Evolutionary conservation across 352 stramenopile genomes (phyloP).

Genomic region (Globisporangium paddicum): DNA sequence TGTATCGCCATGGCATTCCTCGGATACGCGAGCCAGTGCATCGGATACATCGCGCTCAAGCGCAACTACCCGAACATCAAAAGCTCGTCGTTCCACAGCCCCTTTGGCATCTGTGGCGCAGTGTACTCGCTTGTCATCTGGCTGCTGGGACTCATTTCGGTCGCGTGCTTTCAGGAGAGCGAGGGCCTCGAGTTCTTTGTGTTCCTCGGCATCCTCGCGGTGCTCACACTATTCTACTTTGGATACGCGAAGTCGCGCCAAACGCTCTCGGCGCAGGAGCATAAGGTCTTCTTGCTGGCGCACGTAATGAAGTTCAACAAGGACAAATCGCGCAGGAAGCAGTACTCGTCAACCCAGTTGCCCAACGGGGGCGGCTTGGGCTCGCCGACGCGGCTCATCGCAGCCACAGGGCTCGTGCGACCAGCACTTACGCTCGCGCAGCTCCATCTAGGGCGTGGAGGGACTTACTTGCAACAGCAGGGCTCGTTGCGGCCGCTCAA

Average conservation of each 20-base stretch:
- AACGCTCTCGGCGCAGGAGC: conserved; percentile 29
- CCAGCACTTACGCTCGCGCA: background rate
- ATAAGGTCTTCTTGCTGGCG: conserved; percentile 26
- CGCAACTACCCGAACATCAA: conserved; percentile 23
- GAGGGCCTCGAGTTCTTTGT: conserved; percentile 14
- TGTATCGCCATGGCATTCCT: conserved; percentile 28
- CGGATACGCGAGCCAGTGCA: conserved; percentile 24
- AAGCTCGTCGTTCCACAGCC: conserved; percentile 26
- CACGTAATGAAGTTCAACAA: conserved; percentile 29
- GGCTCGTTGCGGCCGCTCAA: background rate
- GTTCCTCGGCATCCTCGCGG: conserved; percentile 14
- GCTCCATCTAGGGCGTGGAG: conserved; percentile 2
- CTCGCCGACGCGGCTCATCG: conserved; percentile 10
- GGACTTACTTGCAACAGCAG: background rate
- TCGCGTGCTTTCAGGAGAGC: conserved; percentile 26
- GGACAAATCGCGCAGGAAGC: conserved; percentile 10
- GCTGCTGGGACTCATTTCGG: conserved; percentile 20
- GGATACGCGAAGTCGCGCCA: conserved; percentile 22
- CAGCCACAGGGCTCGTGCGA: conserved; percentile 9
- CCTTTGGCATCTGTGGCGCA: conserved; percentile 23
- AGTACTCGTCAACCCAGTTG: conserved; percentile 1
- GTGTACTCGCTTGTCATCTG: conserved; percentile 25
- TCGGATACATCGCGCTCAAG: conserved; percentile 30
- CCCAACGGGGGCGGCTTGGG: background rate
- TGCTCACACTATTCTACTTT: conserved; percentile 23